Base-by-base conservation (phyloP, 495 filamentous ascomycete genomes). In the Podospora conica region DNA sequence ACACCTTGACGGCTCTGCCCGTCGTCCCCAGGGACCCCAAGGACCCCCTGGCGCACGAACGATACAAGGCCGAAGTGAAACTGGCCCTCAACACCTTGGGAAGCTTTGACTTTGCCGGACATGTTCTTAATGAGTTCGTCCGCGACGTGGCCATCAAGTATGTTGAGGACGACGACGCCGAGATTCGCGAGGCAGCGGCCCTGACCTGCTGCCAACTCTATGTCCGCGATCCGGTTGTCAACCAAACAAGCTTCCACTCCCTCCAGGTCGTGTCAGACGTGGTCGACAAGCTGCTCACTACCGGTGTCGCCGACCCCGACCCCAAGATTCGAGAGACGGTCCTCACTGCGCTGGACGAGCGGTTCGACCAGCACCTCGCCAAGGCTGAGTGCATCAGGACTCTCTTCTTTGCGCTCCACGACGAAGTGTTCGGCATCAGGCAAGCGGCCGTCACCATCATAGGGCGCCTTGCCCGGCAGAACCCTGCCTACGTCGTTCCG, bases 151-250 rank as follows among this genome's bases (percentile, higher is more conserved):
- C 96, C 6, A 96, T 99, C 72, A 93, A 92, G 74, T 99, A 96
- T 68, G 94, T 97, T 60, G 93, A 98, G 71, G 94, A 94, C 65
- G 93, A 96, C 66, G 96, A 96, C 71, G 86, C 91, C 0, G 91
- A 96, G 65, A 96, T 97, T 63, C 88, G 95, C 64, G 94, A 96
- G 75, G 93, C 94, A 12, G 92, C 95, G 12, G 94, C 96, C 31
- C 83, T 99, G 65, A 99, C 96, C 24, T 97, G 96, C 77, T 99
- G 95, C 73, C 95, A 99, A 70, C 85, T 99, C 53, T 97, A 97
- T 71, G 91, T 97, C 10, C 86, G 90, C 65, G 95, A 99, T 74
- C 96, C 96, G 0, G 97, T 98, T 70, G 93, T 97, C 69, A 92
- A 96, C 71, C 95, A 99, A 72, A 98, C 94, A 6, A 98, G 95